A percentile compares a stretch with the other conserved stretches of the same genome.
Evolutionary conservation across 2,329 filamentous ascomycete genomes (phyloP).

Genomic region (Kalaharituber pfeilii): DNA sequence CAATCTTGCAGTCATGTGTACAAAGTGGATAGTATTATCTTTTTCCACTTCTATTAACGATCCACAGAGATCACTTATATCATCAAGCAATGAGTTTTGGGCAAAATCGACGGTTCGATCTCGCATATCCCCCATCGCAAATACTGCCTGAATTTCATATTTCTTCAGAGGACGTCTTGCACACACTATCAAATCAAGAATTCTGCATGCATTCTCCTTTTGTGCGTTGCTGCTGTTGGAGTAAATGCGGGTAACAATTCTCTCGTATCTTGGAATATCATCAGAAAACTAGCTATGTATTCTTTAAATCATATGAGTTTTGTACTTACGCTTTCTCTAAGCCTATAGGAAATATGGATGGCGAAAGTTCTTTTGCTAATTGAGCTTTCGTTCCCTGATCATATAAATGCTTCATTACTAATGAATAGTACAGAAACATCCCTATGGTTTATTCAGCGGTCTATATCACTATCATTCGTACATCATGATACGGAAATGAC

Average conservation of each 20-base stretch:
- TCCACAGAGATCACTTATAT: conserved; percentile 26
- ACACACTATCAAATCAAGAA: conserved; percentile 30
- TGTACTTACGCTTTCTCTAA: conserved; percentile 19
- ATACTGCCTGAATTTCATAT: conserved; percentile 29
- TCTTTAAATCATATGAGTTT: not conserved
- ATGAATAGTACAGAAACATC: conserved; percentile 25
- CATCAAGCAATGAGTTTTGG: conserved; percentile 19
- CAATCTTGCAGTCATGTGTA: conserved; percentile 28
- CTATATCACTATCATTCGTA: not conserved
- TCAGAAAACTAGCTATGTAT: not conserved
- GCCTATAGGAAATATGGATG: conserved; percentile 9
- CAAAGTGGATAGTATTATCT: conserved; percentile 26
- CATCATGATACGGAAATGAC: not conserved
- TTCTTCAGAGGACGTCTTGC: conserved; percentile 29
- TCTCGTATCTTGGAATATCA: conserved; percentile 21
- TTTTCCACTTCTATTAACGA: conserved; percentile 26
- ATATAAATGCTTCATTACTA: conserved; percentile 24
- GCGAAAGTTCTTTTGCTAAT: conserved; percentile 18
- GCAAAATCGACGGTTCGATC: conserved; percentile 23
- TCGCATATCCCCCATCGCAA: conserved; percentile 25
- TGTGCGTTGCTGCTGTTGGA: conserved; percentile 12
- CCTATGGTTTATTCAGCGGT: conserved; percentile 13
- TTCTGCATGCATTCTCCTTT: conserved; percentile 22
- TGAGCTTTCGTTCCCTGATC: conserved; percentile 15
- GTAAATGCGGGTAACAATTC: conserved; percentile 22